A percentile compares a stretch with the other conserved stretches of the same genome.
phyloP scores from a whole-genome alignment of 2,329 filamentous ascomycete species.

The Ophiocordyceps unilateralis region DNA sequence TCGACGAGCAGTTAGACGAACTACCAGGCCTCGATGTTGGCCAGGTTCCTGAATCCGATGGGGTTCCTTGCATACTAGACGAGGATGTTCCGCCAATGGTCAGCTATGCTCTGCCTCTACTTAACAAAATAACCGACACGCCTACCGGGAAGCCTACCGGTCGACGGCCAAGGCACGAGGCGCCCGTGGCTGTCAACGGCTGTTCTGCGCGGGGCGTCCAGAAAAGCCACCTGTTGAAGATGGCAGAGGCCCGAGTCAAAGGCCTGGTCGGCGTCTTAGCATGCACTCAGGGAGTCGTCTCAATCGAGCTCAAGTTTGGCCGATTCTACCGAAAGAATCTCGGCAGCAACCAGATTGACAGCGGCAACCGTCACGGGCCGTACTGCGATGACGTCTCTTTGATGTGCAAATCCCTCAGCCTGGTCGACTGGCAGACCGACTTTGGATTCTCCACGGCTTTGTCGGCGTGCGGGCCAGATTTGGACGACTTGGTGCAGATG shows the following conservation, averaged over 20 bases:
- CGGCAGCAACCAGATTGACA: slow-evolving; percentile 5
- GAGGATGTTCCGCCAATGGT: no score
- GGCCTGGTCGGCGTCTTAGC: slow-evolving; percentile 7
- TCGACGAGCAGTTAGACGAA: no score
- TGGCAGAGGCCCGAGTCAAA: slow-evolving; percentile 3
- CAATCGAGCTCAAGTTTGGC: slow-evolving; percentile 11
- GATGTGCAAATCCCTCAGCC: slow-evolving; percentile 4
- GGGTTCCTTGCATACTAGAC: no score
- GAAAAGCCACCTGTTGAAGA: slow-evolving; percentile 4
- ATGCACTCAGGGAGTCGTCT: slow-evolving; percentile 9
- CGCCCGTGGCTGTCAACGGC: not conserved
- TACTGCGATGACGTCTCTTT: slow-evolving; percentile 2
- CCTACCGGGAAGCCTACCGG: not conserved
- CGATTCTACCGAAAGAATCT: slow-evolving; percentile 11
- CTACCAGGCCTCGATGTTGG: no score
- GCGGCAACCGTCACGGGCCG: slow-evolving; percentile 5
- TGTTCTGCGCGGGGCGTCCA: not conserved
- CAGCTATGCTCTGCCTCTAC: no score
- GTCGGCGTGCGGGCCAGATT: slow-evolving; percentile 11
- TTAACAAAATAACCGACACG: no score
- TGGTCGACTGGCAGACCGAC: not conserved
- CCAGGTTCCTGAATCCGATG: no score
- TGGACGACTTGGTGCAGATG: slow-evolving; percentile 6
- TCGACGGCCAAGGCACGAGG: not conserved
- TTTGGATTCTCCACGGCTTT: slow-evolving; percentile 12